Base-by-base conservation (phyloP, 306 rosid species). In the Trifolium pratense region DNA sequence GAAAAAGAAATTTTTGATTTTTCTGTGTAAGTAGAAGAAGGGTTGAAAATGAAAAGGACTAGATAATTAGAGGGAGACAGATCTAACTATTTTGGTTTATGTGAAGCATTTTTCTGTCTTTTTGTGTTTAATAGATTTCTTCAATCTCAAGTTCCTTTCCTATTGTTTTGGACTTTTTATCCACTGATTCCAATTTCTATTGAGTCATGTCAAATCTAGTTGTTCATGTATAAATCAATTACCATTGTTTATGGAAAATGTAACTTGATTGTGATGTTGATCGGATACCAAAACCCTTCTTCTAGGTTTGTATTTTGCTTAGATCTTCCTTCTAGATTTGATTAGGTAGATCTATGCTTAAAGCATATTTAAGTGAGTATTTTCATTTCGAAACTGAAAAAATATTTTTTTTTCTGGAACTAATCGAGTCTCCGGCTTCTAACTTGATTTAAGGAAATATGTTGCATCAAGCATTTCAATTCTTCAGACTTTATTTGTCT, bases 31-130 rank as follows among this genome's bases (percentile, higher is more conserved):
- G 66, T 66, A 9, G 40, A 55, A 25, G 20, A 45, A 45, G 46
- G 46, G 58, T 58, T 39, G 67, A 29, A 29, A 29, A 29, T 34
- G 39, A 45, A 61, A 63, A 61, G 62, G 71, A 67, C 39, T 21
- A 45, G 74, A 13, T 45, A 56, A 65, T 21, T 69, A 48, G 72
- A 62, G 23, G 66, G 71, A 48, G 74, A 67, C 49, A 67, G 76
- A 83, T 83, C 86, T 76, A 13, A 70, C 16, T 75, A n/a, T 71
- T 71, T 69, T 60, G 71, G 68, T 34, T 66, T 60, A 56, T 43
- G 58, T 71, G 75, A 53, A 49, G 25, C 39, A 3, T 32, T 56
- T 56, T 63, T 42, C 46, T 72, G 61, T 69, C 52, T 55, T 70
- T 64, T 62, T 70, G 8, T 64, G 11, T 43, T 7, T 49, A n/a